Conservation (phyloP, 1,284 basidiomycete species). For the Ceratobasidium sp. region DNA sequence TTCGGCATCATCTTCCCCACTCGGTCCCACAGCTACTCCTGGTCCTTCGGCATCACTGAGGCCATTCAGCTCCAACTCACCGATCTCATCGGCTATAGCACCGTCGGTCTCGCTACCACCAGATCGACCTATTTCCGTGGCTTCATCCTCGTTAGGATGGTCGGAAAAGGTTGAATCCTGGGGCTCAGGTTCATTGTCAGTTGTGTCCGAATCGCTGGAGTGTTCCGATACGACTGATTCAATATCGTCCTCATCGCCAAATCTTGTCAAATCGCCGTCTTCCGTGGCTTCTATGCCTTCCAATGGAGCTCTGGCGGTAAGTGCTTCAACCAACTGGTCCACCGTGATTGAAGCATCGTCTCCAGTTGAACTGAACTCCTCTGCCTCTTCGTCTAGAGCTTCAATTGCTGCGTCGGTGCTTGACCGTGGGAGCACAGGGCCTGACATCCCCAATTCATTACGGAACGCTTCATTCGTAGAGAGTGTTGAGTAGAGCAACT, state of each 20-base stretch:
- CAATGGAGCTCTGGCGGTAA: background rate
- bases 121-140: too few species aligned
- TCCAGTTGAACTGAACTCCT: background rate
- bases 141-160: too few species aligned
- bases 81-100: too few species aligned
- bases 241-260: constrained; percentile 8
- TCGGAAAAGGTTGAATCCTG: too few species aligned
- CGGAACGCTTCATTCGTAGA: background rate
- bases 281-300: background rate
- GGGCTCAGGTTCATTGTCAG: too few species aligned
- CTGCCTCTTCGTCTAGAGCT: background rate
- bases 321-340: background rate
- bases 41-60: too few species aligned
- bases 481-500: background rate
- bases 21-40: too few species aligned
- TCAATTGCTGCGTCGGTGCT: background rate
- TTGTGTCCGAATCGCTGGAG: too few species aligned
- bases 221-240: background rate
- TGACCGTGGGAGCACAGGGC: background rate
- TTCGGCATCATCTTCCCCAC: too few species aligned
- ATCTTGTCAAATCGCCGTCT: background rate
- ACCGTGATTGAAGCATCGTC: constrained; percentile 1
- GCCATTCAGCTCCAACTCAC: too few species aligned
- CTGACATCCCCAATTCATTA: background rate
- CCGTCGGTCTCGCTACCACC: too few species aligned